phyloP scores from a whole-genome alignment of 2,329 filamentous ascomycete genomes.

The Botrytis squamosa region DNA sequence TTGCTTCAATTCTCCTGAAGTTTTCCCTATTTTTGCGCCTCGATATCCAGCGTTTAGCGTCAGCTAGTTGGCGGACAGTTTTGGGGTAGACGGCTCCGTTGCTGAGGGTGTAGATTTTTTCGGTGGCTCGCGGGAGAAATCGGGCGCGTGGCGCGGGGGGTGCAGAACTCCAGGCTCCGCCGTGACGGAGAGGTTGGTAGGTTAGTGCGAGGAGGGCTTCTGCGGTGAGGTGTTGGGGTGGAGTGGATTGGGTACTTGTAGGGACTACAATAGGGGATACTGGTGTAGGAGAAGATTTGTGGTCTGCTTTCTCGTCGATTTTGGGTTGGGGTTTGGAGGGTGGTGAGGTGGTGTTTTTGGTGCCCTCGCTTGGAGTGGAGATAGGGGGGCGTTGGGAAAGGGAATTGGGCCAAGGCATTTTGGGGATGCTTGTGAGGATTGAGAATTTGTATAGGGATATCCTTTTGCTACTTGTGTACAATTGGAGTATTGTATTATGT shows the following conservation, averaged over 20 bases:
- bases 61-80: not conserved
- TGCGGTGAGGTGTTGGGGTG: not conserved
- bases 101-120: not conserved
- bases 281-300: not conserved
- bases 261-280: too few relatives aligned
- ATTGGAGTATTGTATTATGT: not conserved
- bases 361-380: not conserved
- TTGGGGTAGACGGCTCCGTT: not conserved
- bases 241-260: not conserved
- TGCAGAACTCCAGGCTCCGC: constrained; percentile 1
- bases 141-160: too few relatives aligned
- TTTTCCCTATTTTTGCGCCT: not conserved
- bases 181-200: not conserved
- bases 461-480: not conserved
- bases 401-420: not conserved
- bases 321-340: not conserved
- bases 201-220: not conserved
- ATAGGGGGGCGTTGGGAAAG: not conserved
- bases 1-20: not conserved
- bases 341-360: not conserved
- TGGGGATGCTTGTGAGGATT: not conserved
- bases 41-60: not conserved
- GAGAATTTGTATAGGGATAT: not conserved
- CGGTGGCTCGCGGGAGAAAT: not conserved
- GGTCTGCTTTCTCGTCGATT: not conserved